Base-by-base conservation (phyloP, 805 yeast genomes). In the Saccharomycopsis schoenii region DNA sequence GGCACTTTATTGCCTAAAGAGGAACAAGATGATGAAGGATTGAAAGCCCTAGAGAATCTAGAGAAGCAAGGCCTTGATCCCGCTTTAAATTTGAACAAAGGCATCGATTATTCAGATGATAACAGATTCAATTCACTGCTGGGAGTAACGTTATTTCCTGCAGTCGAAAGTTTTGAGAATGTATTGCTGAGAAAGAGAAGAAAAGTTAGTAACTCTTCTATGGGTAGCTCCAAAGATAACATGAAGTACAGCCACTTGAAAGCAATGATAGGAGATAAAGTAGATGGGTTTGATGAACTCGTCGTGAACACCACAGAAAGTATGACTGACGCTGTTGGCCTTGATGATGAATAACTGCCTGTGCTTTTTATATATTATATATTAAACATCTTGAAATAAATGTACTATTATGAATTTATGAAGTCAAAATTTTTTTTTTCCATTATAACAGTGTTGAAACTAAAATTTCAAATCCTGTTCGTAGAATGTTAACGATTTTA, bases 21-120 rank as follows among this genome's bases (percentile, higher is more conserved):
- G 15, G 85, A 84, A 65, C 89, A 85, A 66, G 86, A 80, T 61
- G 77, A 79, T 41, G 78, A 80, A 41, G 84, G 84, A 0, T 66
- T 74, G 2, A 73, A 76, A 39, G 68, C 72, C 0, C 47, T 80
- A 8, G 70, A 69, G 29, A 70, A 68, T 37, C 66, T 82, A 60
- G 69, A 66, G 56, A 70, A 68, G n/a, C 64, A 61, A 15, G 63
- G 66, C 15, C 58, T 64, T 19, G 65, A 64, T 17, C 66, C 66
- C 8, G n/a, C 56, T 4, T 56, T 58, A 2, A 64, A 64, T 34
- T 58, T 61, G 42, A 58, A 58, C 25, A 60, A 57, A 17, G 40
- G 60, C 9, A n/a, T 9, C 14, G 58, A 60, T 50, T 60, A 56
- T 37, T 59, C 58, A 34, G 59, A 60, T 34, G 57, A 57, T 39